phyloP scores from a whole-genome alignment of 1,284 basidiomycete genomes.

The Pseudozyma thailandica region DNA sequence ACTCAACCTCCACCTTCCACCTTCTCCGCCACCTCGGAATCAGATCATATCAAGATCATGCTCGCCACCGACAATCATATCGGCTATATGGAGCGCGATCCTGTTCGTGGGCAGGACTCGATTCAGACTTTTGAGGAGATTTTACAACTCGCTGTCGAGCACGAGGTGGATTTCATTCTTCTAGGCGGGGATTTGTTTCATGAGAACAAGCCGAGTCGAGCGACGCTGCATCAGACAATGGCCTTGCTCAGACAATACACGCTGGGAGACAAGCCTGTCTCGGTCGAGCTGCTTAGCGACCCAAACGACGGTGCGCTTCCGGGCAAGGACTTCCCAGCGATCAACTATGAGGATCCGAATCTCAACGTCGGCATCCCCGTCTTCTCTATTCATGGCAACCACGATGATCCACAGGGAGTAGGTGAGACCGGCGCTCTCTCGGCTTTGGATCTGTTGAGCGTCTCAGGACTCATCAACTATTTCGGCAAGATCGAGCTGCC shows the following conservation, averaged over 20 bases:
- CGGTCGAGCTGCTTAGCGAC: slow-evolving; percentile 90
- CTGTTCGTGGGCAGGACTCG: slow-evolving; percentile 91
- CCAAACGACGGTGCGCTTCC: slow-evolving; percentile 77
- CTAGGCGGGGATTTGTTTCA: slow-evolving; percentile 97
- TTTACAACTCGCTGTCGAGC: slow-evolving; percentile 85
- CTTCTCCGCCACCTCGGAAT: slow-evolving; percentile 30
- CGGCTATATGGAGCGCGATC: slow-evolving; percentile 93
- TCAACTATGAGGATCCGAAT: slow-evolving; percentile 98
- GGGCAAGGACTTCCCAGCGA: slow-evolving; percentile 77
- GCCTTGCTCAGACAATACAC: slow-evolving; percentile 91
- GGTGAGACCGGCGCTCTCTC: slow-evolving; percentile 88
- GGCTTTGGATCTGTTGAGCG: slow-evolving; percentile 92
- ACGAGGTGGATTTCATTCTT: slow-evolving; percentile 74
- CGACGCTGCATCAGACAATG: slow-evolving; percentile 78
- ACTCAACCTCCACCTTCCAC: slow-evolving; percentile 24
- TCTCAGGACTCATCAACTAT: slow-evolving; percentile 93
- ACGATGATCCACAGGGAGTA: slow-evolving; percentile 97
- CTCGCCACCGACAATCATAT: slow-evolving; percentile 72
- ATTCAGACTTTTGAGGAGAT: slow-evolving; percentile 96
- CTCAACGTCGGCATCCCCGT: slow-evolving; percentile 93
- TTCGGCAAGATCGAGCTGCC: slow-evolving; percentile 83
- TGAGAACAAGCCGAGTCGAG: slow-evolving; percentile 92
- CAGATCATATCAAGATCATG: slow-evolving; percentile 58
- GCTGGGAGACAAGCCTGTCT: slow-evolving; percentile 84
- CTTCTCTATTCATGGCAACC: slow-evolving; percentile 99